phyloP scores from a whole-genome alignment of 208 protist genomes.

The Vickermania ingenoplastis region DNA sequence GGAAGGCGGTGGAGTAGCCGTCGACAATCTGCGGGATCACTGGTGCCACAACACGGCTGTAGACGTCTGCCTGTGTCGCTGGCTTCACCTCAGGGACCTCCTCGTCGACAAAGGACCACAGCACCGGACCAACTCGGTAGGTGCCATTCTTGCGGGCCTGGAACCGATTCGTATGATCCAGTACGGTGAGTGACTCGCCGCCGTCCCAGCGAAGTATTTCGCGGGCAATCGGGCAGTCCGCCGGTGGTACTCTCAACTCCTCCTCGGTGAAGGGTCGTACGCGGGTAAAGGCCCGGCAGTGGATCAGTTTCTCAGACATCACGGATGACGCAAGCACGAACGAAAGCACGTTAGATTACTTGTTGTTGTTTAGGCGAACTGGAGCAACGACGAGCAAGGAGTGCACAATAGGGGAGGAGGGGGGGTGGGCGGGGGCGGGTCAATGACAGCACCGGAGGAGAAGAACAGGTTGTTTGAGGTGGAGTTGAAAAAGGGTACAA shows the following conservation, averaged over 20 bases:
- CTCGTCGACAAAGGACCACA: conserved; percentile 64
- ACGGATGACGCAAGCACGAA: not conserved
- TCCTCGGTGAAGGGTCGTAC: conserved; percentile 65
- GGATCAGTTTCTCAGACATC: conserved; percentile 13
- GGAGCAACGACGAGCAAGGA: too few species aligned
- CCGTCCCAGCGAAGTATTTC: conserved; percentile 56
- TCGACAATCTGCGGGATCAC: conserved; percentile 53
- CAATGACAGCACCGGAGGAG: too few species aligned
- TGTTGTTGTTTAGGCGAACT: too few species aligned
- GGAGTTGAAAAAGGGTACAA: too few species aligned
- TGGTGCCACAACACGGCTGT: conserved; percentile 43
- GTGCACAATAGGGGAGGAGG: too few species aligned
- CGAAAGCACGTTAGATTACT: too few species aligned
- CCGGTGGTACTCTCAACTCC: conserved; percentile 58
- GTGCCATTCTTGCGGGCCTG: conserved; percentile 46
- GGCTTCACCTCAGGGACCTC: conserved; percentile 15
- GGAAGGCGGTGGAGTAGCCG: conserved; percentile 75
- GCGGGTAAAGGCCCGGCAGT: conserved; percentile 47
- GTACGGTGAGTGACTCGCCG: conserved; percentile 36
- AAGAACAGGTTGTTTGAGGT: too few species aligned
- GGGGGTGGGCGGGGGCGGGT: too few species aligned
- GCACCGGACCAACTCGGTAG: conserved; percentile 42
- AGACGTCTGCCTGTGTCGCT: conserved; percentile 62
- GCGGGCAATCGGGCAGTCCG: conserved; percentile 56
- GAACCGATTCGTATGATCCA: conserved; percentile 63